Base-by-base conservation (phyloP, 2,329 filamentous ascomycete genomes). In the Cladosporium sp. region DNA sequence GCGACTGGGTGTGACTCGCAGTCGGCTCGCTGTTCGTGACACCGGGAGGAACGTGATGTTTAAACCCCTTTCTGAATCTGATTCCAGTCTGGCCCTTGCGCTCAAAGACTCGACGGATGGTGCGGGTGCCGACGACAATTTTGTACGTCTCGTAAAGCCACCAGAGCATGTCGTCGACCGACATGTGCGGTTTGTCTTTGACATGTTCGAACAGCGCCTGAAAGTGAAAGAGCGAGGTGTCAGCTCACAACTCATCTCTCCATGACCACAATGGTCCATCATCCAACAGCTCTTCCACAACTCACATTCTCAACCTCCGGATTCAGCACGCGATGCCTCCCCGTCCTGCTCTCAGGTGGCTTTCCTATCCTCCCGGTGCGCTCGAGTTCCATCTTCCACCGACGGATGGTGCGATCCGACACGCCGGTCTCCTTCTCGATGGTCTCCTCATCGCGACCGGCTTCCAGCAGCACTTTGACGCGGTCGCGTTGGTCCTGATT, bases 111-210 rank as follows among this genome's bases (percentile, higher is more conserved):
- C 66, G 59, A 1, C 66, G 60, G 32, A 68, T 66, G 11, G 66
- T 68, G 19, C 66, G 58, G 22, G 66, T 67, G 43, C 64, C 65
- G 34, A 68, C 65, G 17, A 68, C 66, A 29, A 68, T 64, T 54
- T 65, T 60, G 52, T 67, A 62, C 1, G 57, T 61, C 37, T 68
- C 65, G 57, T 68, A 67, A 7, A 68, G 54, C 65, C 65, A 68
- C 66, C 66, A 68, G 9, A 68, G 58, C 64, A 68, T 68, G 50
- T 68, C 65, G 44, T 68, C 66, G 41, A 68, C 64, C 9, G 63
- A 63, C 58, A 66, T 58, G 29, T 65, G 63, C 43, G 64, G 65
- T 42, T 67, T 65, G 36, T 60, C 56, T 30, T 62, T 62, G 19
- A 65, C 62, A 59, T 67, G 60, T 42, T 66, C 62, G 56, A 66